A percentile compares a stretch with the other conserved stretches of the same genome.
These are phyloP conservation scores for Pleurotus tuber-regium DNA, from an alignment of 768 basidiomycete genomes.

Conservation along the genomic window DNA sequence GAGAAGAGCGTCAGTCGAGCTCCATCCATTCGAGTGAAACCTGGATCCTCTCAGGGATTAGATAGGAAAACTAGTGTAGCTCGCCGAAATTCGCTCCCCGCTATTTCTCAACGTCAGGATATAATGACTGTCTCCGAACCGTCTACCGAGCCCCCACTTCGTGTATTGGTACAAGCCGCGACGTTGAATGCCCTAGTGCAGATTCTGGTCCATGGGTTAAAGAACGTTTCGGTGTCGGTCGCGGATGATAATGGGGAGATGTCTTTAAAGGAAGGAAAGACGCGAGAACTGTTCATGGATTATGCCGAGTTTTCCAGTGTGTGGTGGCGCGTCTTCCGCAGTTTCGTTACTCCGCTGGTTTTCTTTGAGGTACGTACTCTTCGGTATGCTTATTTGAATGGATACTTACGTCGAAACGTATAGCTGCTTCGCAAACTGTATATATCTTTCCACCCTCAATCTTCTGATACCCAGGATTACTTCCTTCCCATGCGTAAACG, in stretches of 20 bases:
- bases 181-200: conserved; percentile 73
- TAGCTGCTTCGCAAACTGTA: conserved; percentile 80
- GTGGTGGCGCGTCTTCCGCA: conserved; percentile 85
- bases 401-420: no score
- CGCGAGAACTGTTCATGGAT: conserved; percentile 71
- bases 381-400: no score
- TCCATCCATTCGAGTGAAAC: conserved; percentile 78
- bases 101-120: conserved; percentile 61
- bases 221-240: conserved; percentile 74
- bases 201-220: conserved; percentile 74
- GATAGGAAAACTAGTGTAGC: conserved; percentile 79
- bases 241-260: conserved; percentile 89
- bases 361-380: conserved; percentile 77
- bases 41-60: conserved; percentile 61
- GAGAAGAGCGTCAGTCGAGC: conserved; percentile 52
- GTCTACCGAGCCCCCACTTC: conserved; percentile 67
- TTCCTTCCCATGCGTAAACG: conserved; percentile 49
- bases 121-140: conserved; percentile 54
- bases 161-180: conserved; percentile 77
- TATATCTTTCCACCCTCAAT: conserved; percentile 44
- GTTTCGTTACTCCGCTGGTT: conserved; percentile 75
- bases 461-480: conserved; percentile 42
- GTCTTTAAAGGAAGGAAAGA: conserved; percentile 70
- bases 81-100: conserved; percentile 76
- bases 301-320: conserved; percentile 67